Base-by-base conservation (phyloP, 1,284 basidiomycete species). In the Coniophora puteana region DNA sequence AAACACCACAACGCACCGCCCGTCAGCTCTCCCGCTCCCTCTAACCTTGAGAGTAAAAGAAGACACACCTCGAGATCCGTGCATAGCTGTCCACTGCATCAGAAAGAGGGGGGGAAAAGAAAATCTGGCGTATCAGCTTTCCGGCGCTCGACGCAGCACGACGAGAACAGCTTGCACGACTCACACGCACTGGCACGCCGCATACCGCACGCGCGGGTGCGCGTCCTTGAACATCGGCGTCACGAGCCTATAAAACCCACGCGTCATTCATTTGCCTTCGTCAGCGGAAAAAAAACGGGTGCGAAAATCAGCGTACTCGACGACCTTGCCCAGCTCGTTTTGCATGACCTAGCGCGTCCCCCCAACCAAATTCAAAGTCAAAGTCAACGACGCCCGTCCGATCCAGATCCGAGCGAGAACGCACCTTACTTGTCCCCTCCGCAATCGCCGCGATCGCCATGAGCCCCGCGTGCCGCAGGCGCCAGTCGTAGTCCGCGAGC, bases 131-230 rank as follows among this genome's bases (percentile, higher is more conserved):
- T 13, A n/a, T n/a, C n/a, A n/a, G n/a, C n/a, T n/a, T n/a, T n/a
- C n/a, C n/a, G n/a, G n/a, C n/a, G n/a, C n/a, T n/a, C n/a, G n/a
- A n/a, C n/a, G n/a, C n/a, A 18, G 44, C 26, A 35, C 43, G 32
- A 40, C 32, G 26, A 38, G 16, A 33, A 40, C 43, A 37, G 18
- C 35, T 8, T 35, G 33, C 8, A 8, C 4, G 17, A 72, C 80
- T 57, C 68, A 89, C 86, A 93, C 71, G 71, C 89, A 91, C 63
- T 92, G 89, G 60, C 89, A 88, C 29, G 91, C 88, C 2, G 87
- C 89, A 56, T 83, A 86, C 21, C 89, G 73, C 2, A 93, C 89
- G 3, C 90, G 72, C 1, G 89, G 88, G 65, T 93, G 83, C 0
- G 78, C 58, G 57, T 93, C 90, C 33, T 66, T 66, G 53, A 90